Evolutionary conservation across 306 rosid species (phyloP), one percentile per base, ranked within the genome.

Genomic region (Cotoneaster glaucophyllus): DNA sequence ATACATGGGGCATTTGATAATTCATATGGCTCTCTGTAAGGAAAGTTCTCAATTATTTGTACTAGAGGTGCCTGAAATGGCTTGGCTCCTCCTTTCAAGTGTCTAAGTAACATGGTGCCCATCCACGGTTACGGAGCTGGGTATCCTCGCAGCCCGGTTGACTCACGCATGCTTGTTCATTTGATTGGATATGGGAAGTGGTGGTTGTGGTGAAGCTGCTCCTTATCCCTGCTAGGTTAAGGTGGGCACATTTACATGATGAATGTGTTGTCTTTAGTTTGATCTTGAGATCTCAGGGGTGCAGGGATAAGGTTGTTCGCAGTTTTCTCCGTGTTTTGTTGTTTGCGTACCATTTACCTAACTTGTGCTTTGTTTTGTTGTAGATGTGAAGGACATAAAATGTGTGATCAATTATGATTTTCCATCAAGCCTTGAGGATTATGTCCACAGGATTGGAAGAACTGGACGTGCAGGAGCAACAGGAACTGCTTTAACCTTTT

Each of bases 91-190:
- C 34, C 68, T 77, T 69, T 74, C 82, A 68, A 48, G 74, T 81
- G 76, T 87, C 78, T 74, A 68, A 74, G 77, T 75, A 80, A 84
- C 86, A 44, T 81, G 71, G 83, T 78, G 78, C 97, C 97, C 98
- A 90, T 88, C 98, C 98, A 94, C 98, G 65, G 88, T 91, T 87
- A 88, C 81, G 90, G 97, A 93, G 96, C 97, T 91, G 98, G 97
- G 90, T 81, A 74, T 78, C 79, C 73, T 77, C 69, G 97, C 93
- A 87, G 98, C 84, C 97, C 84, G 98, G 97, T 94, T 90, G 98
- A 94, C 98, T 90, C 93, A 84, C 77, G 45, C 90, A 84, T 84
- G 91, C 92, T 80, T 90, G 82, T 85, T 84, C 63, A 76, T 86
- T 84, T 84, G 70, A 84, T 91, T 88, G 90, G 72, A 84, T 83